Evolutionary conservation across 2,329 filamentous ascomycete species (phyloP).

Genomic region (Aphanocladium album): DNA sequence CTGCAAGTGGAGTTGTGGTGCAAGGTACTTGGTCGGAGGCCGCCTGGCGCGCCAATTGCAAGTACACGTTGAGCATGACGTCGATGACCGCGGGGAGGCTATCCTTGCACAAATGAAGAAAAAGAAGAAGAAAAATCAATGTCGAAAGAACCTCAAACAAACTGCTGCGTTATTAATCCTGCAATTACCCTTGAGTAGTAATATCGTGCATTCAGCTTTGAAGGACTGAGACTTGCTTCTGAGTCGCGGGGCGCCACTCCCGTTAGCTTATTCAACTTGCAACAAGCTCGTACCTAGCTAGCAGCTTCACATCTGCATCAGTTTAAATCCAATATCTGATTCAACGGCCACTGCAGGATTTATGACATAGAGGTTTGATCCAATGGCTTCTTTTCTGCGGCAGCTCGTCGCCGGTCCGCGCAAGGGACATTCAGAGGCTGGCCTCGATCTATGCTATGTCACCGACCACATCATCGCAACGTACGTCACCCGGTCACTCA

Average conservation of each 20-base stretch:
- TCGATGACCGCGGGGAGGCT: not conserved
- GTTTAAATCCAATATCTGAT: not conserved
- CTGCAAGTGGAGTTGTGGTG: not conserved
- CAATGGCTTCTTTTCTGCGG: constrained; percentile 72
- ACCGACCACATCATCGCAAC: constrained; percentile 70
- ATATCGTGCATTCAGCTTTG: not conserved
- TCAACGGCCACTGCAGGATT: rapidly evolving
- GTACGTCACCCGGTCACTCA: constrained; percentile 31
- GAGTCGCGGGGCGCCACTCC: not conserved
- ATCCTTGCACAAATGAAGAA: not conserved
- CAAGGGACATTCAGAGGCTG: constrained; percentile 76
- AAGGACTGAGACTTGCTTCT: not conserved
- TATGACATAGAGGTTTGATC: not conserved
- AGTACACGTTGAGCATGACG: constrained; percentile 4
- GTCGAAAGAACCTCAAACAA: no score
- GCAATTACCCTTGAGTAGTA: no score
- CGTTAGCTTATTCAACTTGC: not conserved
- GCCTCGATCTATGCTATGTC: constrained; percentile 92
- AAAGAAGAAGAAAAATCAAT: not conserved
- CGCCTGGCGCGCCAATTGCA: not conserved
- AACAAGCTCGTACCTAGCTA: not conserved
- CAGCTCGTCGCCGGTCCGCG: constrained; percentile 89
- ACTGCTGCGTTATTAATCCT: no score
- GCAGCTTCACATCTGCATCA: not conserved
- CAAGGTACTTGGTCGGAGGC: constrained; percentile 6